Conservation (phyloP, 805 yeast species). For the Kodamaea neixiangensis region DNA sequence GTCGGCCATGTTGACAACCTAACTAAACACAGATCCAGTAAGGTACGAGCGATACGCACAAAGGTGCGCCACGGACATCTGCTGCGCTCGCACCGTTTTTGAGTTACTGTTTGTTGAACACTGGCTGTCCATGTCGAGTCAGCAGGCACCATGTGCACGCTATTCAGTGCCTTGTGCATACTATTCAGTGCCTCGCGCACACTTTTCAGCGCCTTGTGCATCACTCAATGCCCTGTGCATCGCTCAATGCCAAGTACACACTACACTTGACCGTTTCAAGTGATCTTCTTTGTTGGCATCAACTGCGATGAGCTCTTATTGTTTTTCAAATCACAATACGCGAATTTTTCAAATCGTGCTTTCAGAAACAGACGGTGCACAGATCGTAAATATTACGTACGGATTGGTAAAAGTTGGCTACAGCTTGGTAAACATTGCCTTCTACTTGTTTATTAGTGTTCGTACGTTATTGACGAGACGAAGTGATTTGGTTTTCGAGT, state of each 20-base stretch:
- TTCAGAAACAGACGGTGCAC: too few relatives aligned
- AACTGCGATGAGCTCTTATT: not conserved
- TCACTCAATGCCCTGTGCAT: too few relatives aligned
- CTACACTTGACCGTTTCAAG: too few relatives aligned
- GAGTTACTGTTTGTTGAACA: not conserved
- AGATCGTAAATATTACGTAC: too few relatives aligned
- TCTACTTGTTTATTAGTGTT: not conserved
- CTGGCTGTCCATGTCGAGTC: not conserved
- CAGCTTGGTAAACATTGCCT: too few relatives aligned
- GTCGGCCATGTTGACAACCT: not conserved
- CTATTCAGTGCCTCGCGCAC: too few relatives aligned
- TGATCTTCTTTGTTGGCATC: not conserved
- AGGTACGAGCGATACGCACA: not conserved
- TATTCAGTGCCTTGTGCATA: too few relatives aligned
- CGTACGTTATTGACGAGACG: slow-evolving; percentile 35
- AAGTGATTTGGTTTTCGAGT: slow-evolving; percentile 70
- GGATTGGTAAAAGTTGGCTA: too few relatives aligned
- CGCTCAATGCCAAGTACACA: too few relatives aligned
- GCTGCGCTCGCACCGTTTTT: too few relatives aligned
- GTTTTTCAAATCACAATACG: not conserved
- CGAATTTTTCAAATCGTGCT: not conserved
- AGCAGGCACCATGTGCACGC: not conserved
- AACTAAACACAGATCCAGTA: not conserved
- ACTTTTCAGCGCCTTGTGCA: too few relatives aligned
- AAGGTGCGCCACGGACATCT: too few relatives aligned